Conservation (phyloP, 2,329 filamentous ascomycete genomes). For the Cordyceps cicadae region DNA sequence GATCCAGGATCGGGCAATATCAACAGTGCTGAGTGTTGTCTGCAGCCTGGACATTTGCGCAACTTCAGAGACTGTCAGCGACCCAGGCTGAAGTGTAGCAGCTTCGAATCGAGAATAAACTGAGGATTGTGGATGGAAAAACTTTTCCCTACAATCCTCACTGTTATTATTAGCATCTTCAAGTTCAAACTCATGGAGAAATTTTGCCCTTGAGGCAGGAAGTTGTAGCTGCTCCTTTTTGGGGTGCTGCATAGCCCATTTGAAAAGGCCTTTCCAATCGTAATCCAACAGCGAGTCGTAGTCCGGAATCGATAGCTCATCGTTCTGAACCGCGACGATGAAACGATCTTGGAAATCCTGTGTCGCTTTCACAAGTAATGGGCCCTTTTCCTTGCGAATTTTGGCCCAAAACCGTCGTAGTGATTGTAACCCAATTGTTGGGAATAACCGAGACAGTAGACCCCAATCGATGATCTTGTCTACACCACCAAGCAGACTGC, state of each 20-base stretch:
- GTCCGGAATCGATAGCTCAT: constrained; percentile 53
- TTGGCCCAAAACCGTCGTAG: constrained; percentile 49
- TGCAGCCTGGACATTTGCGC: not conserved
- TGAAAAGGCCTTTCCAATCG: constrained; percentile 59
- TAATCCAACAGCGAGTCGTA: constrained; percentile 56
- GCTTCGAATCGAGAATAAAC: constrained; percentile 51
- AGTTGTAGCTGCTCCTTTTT: constrained; percentile 38
- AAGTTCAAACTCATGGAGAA: constrained; percentile 37
- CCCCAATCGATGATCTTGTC: constrained; percentile 55
- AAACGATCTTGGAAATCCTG: constrained; percentile 58
- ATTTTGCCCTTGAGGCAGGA: constrained; percentile 35
- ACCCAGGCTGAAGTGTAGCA: constrained; percentile 40
- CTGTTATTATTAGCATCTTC: constrained; percentile 24
- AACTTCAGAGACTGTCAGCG: constrained; percentile 18
- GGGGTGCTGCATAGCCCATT: constrained; percentile 54
- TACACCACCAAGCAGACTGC: constrained; percentile 51
- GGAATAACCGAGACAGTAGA: constrained; percentile 47
- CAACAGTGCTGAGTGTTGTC: constrained; percentile 21
- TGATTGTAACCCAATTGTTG: constrained; percentile 40
- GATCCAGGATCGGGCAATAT: constrained; percentile 50
- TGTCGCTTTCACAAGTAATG: constrained; percentile 45
- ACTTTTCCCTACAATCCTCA: constrained; percentile 48
- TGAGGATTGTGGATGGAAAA: constrained; percentile 44
- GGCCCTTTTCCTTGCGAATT: constrained; percentile 41
- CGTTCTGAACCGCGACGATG: constrained; percentile 55